phyloP scores from a whole-genome alignment of 177 flowering plant genomes.

The Vitis hybrid region DNA sequence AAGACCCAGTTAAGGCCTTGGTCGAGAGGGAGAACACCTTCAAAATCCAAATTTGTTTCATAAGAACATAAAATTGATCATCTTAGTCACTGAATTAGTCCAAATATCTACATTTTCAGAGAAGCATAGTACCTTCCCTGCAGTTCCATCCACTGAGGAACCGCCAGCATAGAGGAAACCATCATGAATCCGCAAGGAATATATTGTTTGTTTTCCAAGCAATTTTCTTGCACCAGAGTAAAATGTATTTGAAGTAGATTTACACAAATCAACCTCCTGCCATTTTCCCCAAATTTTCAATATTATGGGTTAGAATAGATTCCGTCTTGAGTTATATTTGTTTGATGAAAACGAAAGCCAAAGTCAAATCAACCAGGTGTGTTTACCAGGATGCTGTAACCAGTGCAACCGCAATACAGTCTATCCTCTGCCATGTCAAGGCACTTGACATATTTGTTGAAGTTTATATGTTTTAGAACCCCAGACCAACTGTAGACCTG shows the following conservation, averaged over 20 bases:
- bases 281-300: neutral
- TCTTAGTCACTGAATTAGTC: neutral
- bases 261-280: conserved; percentile 65
- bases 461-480: conserved; percentile 52
- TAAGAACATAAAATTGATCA: neutral
- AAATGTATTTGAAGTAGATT: conserved; percentile 42
- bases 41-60: conserved; percentile 14
- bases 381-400: conserved; percentile 66
- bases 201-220: conserved; percentile 61
- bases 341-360: no score
- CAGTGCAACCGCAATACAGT: conserved; percentile 68
- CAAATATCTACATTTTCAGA: no score
- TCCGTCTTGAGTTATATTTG: no score
- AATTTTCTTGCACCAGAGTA: conserved; percentile 66
- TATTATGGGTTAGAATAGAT: no score
- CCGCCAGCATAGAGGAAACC: conserved; percentile 61
- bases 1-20: conserved; percentile 41
- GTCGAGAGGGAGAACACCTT: conserved; percentile 62
- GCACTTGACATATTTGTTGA: conserved; percentile 60
- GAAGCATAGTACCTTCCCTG: conserved; percentile 56
- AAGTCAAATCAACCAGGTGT: neutral
- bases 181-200: conserved; percentile 40
- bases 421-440: conserved; percentile 46
- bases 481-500: conserved; percentile 71
- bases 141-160: conserved; percentile 65